Evolutionary conservation across 176 grass and related monocot species (phyloP).

Genomic region (Oryza meridionalis): DNA sequence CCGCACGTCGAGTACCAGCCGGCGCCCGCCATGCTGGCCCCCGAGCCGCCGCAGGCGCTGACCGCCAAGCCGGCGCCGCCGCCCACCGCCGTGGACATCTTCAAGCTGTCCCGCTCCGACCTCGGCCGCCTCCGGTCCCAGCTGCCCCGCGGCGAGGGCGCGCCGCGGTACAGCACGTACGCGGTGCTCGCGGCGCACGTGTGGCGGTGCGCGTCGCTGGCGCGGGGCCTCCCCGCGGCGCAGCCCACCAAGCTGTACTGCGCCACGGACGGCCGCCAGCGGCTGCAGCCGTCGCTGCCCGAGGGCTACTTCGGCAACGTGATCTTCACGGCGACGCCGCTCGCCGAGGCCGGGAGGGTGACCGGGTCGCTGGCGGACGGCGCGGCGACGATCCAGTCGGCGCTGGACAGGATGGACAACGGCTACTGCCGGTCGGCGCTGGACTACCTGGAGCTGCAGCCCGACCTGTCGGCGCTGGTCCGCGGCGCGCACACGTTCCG

Average conservation of each 20-base stretch:
- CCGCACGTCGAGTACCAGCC: slow-evolving; percentile 91
- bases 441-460: slow-evolving; percentile 87
- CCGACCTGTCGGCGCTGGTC: slow-evolving; percentile 80
- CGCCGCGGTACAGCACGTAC: slow-evolving; percentile 66
- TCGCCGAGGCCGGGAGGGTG: slow-evolving; percentile 58
- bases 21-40: slow-evolving; percentile 65
- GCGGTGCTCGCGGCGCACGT: slow-evolving; percentile 75
- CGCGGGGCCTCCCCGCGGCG: slow-evolving; percentile 57
- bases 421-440: slow-evolving; percentile 80
- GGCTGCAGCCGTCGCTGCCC: slow-evolving; percentile 63
- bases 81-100: slow-evolving; percentile 71
- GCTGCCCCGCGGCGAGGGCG: slow-evolving; percentile 35
- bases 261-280: slow-evolving; percentile 79
- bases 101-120: slow-evolving; percentile 57
- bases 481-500: slow-evolving; percentile 83
- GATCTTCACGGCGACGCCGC: slow-evolving; percentile 85
- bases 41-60: slow-evolving; percentile 29
- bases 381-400: slow-evolving; percentile 65
- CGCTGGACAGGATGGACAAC: slow-evolving; percentile 70
- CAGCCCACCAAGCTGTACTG: slow-evolving; percentile 89
- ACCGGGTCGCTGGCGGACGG: slow-evolving; percentile 40
- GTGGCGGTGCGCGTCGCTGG: slow-evolving; percentile 84
- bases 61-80: slow-evolving; percentile 41
- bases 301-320: slow-evolving; percentile 93
- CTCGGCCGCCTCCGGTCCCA: slow-evolving; percentile 53